Evolutionary conservation across 495 filamentous ascomycete species (phyloP).

Genomic region (Lophiotrema nucula): DNA sequence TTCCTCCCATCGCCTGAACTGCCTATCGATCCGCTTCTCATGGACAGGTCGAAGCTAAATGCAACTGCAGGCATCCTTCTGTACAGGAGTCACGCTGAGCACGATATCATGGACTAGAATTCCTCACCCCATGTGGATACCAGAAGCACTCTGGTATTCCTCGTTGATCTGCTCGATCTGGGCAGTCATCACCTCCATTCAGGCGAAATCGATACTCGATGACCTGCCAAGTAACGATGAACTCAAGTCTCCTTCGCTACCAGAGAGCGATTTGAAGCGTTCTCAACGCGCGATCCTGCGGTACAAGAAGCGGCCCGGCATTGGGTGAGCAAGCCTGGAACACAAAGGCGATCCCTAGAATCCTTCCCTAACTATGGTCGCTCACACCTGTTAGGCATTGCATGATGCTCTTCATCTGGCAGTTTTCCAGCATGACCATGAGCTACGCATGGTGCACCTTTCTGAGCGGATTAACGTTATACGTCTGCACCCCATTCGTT

Average conservation of each 20-base stretch:
- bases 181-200: slow-evolving; percentile 29
- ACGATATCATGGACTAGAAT: slow-evolving; percentile 18
- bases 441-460: slow-evolving; percentile 30
- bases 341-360: too few species aligned
- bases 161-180: slow-evolving; percentile 28
- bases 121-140: slow-evolving; percentile 11
- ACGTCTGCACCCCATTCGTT: slow-evolving; percentile 27
- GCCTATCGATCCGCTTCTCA: not conserved
- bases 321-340: too few species aligned
- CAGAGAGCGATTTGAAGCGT: slow-evolving; percentile 21
- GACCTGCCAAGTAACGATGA: slow-evolving; percentile 22
- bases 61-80: slow-evolving; percentile 24
- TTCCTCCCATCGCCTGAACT: not conserved
- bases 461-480: slow-evolving; percentile 24
- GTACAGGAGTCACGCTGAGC: slow-evolving; percentile 23
- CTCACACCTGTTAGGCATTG: slow-evolving; percentile 23
- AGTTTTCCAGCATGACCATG: slow-evolving; percentile 29
- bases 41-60: not conserved
- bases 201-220: slow-evolving; percentile 27
- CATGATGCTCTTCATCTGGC: slow-evolving; percentile 31
- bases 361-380: too few species aligned
- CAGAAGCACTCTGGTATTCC: slow-evolving; percentile 24
- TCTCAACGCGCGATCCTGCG: slow-evolving; percentile 15
- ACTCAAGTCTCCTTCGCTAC: not conserved
- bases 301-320: slow-evolving; percentile 25